These are phyloP conservation scores for Cladophialophora bantiana DNA, from an alignment of 2,329 filamentous ascomycete genomes.

Conservation along the genomic window DNA sequence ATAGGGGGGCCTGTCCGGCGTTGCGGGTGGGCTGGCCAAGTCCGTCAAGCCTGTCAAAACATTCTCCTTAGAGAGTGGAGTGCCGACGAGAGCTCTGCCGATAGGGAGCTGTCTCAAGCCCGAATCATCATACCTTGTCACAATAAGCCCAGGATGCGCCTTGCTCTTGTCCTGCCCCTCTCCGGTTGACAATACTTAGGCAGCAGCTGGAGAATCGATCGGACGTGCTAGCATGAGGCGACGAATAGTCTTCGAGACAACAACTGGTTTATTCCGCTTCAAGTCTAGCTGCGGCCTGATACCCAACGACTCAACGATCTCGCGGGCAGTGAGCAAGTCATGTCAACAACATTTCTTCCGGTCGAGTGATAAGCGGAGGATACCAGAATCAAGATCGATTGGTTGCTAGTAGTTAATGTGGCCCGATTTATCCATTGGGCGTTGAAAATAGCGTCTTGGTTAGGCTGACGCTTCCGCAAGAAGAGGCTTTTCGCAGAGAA, in stretches of 20 bases:
- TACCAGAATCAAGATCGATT: background rate
- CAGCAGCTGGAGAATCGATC: background rate
- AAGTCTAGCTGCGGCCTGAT: background rate
- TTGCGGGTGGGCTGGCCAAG: background rate
- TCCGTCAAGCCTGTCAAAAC: background rate
- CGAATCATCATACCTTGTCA: background rate
- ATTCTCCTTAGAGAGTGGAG: background rate
- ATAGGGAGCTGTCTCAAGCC: background rate
- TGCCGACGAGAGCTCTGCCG: background rate
- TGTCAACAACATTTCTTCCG: background rate
- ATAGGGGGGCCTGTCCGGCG: background rate
- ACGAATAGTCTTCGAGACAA: background rate
- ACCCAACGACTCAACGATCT: background rate
- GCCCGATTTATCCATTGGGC: background rate
- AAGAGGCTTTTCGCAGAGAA: background rate
- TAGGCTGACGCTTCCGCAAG: background rate
- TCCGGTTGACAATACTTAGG: background rate
- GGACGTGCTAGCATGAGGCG: background rate
- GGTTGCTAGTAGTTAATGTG: background rate
- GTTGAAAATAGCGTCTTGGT: background rate
- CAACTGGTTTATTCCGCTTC: background rate
- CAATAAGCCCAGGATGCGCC: background rate
- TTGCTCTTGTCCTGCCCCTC: slow-evolving; percentile 1
- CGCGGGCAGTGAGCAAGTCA: background rate
- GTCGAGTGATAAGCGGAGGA: background rate